A percentile compares a stretch with the other conserved stretches of the same genome.
These are phyloP conservation scores for Rubus parviflorus DNA, from an alignment of 306 rosid genomes.

Conservation along the genomic window DNA sequence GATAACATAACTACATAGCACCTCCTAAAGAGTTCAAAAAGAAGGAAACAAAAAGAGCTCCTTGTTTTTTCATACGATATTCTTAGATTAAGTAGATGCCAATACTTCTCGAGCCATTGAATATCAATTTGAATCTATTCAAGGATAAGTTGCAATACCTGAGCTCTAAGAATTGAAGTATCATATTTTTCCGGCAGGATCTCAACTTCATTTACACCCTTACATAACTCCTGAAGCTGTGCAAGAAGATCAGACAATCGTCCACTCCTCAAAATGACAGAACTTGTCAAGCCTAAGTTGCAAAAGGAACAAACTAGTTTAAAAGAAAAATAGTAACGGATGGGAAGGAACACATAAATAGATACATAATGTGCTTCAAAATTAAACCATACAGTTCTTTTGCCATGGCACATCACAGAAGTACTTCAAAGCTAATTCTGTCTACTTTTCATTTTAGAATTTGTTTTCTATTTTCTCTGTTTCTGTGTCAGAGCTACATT, in stretches of 20 bases:
- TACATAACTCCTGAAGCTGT: constrained; percentile 67
- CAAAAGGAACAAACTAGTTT: background rate
- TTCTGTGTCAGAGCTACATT: too few species aligned
- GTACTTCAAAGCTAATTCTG: background rate
- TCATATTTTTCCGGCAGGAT: constrained; percentile 50
- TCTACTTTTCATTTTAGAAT: too few species aligned
- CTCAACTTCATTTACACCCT: constrained; percentile 59
- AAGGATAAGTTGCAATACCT: constrained; percentile 39
- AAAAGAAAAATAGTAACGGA: background rate
- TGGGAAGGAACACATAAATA: background rate
- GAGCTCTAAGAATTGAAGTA: constrained; percentile 51
- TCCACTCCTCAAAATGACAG: constrained; percentile 67
- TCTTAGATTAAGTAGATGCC: background rate
- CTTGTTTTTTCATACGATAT: background rate
- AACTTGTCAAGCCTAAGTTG: constrained; percentile 66
- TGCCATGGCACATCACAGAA: background rate
- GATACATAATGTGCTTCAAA: constrained; percentile 8
- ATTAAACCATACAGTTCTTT: background rate
- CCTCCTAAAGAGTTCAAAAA: background rate
- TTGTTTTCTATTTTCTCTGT: too few species aligned
- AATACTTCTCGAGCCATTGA: background rate
- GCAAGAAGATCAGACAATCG: constrained; percentile 57
- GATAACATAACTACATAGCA: background rate
- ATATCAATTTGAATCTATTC: background rate
- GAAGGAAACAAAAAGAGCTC: background rate